Conservation (phyloP, 345 rosid species). For the Psidium guajava region DNA sequence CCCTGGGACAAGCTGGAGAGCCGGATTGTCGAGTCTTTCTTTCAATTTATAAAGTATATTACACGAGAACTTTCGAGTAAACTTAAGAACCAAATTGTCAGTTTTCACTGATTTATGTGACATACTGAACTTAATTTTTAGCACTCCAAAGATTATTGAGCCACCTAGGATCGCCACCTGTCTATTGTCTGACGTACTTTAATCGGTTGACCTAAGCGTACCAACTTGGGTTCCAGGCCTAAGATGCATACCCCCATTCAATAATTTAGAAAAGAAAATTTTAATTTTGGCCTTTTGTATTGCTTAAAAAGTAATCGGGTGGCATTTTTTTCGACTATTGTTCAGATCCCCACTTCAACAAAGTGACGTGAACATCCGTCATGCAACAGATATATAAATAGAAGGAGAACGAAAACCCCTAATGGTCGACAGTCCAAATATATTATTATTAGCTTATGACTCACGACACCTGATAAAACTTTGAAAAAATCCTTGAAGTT, state of each 20-base stretch:
- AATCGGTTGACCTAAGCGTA: background rate
- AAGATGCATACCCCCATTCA: background rate
- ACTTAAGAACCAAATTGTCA: background rate
- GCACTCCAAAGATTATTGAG: background rate
- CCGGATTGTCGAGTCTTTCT: rapidly evolving
- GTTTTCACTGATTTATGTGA: background rate
- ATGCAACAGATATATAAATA: background rate
- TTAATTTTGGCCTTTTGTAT: background rate
- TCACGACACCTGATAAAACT: too few relatives aligned
- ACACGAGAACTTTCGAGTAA: background rate
- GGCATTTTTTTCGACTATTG: background rate
- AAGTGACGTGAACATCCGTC: background rate
- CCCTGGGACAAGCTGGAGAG: background rate
- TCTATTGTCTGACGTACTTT: background rate
- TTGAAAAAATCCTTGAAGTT: too few relatives aligned
- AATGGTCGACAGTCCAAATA: too few relatives aligned
- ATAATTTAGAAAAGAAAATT: too few relatives aligned
- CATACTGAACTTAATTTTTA: background rate
- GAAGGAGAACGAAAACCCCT: too few relatives aligned
- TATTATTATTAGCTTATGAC: too few relatives aligned
- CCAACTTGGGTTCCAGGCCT: rapidly evolving
- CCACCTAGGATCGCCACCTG: background rate
- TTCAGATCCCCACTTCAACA: background rate
- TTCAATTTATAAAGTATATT: background rate
- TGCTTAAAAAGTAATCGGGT: background rate